Evolutionary conservation across 495 filamentous ascomycete genomes (phyloP), one percentile per base, ranked within the genome.

Genomic region (Penicillium arizonense): DNA sequence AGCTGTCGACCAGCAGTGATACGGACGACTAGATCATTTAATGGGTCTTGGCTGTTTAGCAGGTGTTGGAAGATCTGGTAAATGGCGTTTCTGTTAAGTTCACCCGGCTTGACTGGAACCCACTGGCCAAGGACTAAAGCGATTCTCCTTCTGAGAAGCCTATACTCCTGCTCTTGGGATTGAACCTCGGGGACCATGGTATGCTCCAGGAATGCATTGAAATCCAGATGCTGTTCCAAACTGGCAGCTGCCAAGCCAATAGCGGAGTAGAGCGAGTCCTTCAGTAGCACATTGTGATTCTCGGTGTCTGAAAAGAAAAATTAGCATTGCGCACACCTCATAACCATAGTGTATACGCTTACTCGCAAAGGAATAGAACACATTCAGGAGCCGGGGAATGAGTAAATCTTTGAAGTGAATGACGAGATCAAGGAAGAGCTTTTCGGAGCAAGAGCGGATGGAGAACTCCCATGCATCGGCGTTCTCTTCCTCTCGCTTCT

Each of bases 251-350:
- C 85, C 34, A 96, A 77, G 6, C 94, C 94, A 59, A 98, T 83
- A 9, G 94, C 91, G 37, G 88, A 91, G 59, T 98, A 98, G 3
- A 96, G 82, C 0, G 94, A 91, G 62, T 98, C 94, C 65, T 96
- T 96, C 54, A 88, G 80, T 13, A 93, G 74, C 3, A 97, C 81
- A 55, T 92, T 80, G 37, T 85, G 80, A 44, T 83, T 81, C 30
- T 82, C 77, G 16, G 73, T 73, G 33, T 57, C 82, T 84, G 23
- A 33, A 6, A 21, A 9, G 1, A 9, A 36, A 40, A 32, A 40
- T 60, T 40, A 59, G 42, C 10, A 36, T 11, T 13, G 5, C 8
- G 12, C 7, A 11, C 5, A 8, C 10, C 0, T 33, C 26, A 21
- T 13, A 18, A 20, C 14, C 14, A 12, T 8, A 11, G 47, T 21